phyloP scores from a whole-genome alignment of 2,329 filamentous ascomycete species.

The Penicillium janthinellum region DNA sequence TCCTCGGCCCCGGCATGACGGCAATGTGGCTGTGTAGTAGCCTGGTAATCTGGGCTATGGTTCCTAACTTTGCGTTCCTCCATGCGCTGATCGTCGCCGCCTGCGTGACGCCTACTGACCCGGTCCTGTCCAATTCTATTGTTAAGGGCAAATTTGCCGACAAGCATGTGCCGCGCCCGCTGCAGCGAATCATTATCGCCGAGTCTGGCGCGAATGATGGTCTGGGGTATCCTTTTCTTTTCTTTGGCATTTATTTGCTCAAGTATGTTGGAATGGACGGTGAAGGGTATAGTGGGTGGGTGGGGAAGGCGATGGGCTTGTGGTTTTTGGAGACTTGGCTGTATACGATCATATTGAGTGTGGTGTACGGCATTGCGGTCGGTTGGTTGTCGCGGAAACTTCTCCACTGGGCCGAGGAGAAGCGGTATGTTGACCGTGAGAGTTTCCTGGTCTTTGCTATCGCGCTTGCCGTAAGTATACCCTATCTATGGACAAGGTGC shows the following conservation, averaged over 20 bases:
- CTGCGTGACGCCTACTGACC: conserved; percentile 91
- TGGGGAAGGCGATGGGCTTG: conserved; percentile 67
- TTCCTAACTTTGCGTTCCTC: conserved; percentile 71
- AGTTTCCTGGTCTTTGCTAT: conserved; percentile 87
- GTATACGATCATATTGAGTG: conserved; percentile 77
- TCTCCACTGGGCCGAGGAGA: conserved; percentile 80
- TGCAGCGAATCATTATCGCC: conserved; percentile 78
- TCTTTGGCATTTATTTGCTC: conserved; percentile 80
- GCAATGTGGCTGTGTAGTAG: conserved; percentile 85
- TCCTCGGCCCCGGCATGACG: conserved; percentile 83
- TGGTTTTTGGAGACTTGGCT: conserved; percentile 88
- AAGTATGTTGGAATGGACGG: conserved; percentile 69
- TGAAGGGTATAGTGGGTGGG: conserved; percentile 58
- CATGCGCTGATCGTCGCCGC: conserved; percentile 79
- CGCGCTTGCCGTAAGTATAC: conserved; percentile 66
- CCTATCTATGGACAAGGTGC: not conserved
- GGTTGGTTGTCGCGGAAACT: conserved; percentile 82
- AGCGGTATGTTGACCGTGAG: conserved; percentile 79
- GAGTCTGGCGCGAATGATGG: conserved; percentile 91
- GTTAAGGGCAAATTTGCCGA: conserved; percentile 94
- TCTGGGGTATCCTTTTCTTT: conserved; percentile 84
- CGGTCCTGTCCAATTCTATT: conserved; percentile 82
- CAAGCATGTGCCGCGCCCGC: conserved; percentile 77
- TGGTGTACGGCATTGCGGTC: conserved; percentile 73
- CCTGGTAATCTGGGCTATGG: conserved; percentile 73